phyloP scores from a whole-genome alignment of 257 asterid genomes.

The Linderniella brevidens region DNA sequence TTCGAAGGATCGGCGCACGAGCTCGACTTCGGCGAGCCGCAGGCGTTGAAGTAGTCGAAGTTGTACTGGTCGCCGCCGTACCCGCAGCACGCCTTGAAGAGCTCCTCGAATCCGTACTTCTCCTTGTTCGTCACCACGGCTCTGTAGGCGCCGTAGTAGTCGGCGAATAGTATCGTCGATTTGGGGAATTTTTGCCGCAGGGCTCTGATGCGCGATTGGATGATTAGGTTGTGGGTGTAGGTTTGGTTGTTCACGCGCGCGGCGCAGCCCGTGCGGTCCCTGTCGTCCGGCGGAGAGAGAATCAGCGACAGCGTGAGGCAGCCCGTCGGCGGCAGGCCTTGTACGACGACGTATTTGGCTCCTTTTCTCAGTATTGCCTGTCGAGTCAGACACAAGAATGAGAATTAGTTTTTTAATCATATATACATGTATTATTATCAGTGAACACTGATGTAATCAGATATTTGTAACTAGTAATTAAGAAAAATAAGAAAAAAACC shows the following conservation, averaged over 20 bases:
- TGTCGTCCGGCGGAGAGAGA: constrained; percentile 29
- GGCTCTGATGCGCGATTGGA: constrained; percentile 23
- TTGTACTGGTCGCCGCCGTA: constrained; percentile 33
- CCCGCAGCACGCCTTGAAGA: constrained; percentile 60
- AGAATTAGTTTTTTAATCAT: background rate
- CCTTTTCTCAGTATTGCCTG: constrained; percentile 55
- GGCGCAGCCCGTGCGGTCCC: constrained; percentile 49
- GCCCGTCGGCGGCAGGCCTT: constrained; percentile 88
- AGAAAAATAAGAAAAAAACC: too few species aligned
- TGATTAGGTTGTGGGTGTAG: constrained; percentile 38
- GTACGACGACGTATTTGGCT: constrained; percentile 52
- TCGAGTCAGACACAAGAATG: background rate
- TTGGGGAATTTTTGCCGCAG: constrained; percentile 30
- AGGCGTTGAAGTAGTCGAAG: constrained; percentile 29
- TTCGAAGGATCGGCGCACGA: constrained; percentile 41
- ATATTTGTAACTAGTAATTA: too few species aligned
- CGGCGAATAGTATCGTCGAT: constrained; percentile 43
- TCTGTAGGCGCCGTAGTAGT: constrained; percentile 38
- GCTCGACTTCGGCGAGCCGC: constrained; percentile 43
- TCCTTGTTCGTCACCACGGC: constrained; percentile 20
- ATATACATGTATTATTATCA: too few species aligned
- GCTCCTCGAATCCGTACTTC: constrained; percentile 41
- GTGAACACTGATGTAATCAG: background rate
- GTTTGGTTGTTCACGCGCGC: constrained; percentile 27
- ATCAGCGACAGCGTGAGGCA: constrained; percentile 53